Base-by-base conservation (phyloP, 139 green algal genomes). In the Tetraselmis chui region DNA sequence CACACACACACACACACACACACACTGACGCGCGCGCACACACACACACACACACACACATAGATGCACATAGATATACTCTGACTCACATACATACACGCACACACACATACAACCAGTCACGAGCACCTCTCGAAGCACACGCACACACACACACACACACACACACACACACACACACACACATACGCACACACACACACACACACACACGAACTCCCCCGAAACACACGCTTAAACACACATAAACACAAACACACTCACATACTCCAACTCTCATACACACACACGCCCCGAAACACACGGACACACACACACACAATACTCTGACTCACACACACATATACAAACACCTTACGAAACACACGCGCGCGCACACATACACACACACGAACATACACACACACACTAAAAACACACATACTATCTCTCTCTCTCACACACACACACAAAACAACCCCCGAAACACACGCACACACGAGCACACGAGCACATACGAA, bases 101-200 rank as follows among this genome's bases (percentile, higher is more conserved):
- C 23, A 80, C 58, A 80, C 76, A 80, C 23, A 80, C 23, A 80
- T 29, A 80, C 23, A 80, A 26, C 45, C 76, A 80, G 11, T 59
- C 23, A 80, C 76, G 58, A 26, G 58, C 58, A 80, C 76, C 45
- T 45, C 45, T 45, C 45, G 28, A 80, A 26, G 58, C 23, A 80
- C 76, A 80, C 23, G 58, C 23, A 80, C 76, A 80, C 23, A 80
- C 23, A 80, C 76, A 80, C 23, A 80, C 23, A 80, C 76, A 80
- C 23, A 80, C 23, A 80, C 76, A 80, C 11, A 80, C 23, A 80
- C 76, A 80, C 23, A 80, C 58, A 80, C 76, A 80, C 23, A 80
- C 23, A 80, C 28, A 80, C 23, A 80, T 45, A 80, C 76, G 58
- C 23, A 80, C 23, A 80, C 29, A 80, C 23, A 80, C n/a, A n/a